Evolutionary conservation across 345 rosid species (phyloP), one percentile per base, ranked within the genome.

Genomic region (Moricandia moricandioides): DNA sequence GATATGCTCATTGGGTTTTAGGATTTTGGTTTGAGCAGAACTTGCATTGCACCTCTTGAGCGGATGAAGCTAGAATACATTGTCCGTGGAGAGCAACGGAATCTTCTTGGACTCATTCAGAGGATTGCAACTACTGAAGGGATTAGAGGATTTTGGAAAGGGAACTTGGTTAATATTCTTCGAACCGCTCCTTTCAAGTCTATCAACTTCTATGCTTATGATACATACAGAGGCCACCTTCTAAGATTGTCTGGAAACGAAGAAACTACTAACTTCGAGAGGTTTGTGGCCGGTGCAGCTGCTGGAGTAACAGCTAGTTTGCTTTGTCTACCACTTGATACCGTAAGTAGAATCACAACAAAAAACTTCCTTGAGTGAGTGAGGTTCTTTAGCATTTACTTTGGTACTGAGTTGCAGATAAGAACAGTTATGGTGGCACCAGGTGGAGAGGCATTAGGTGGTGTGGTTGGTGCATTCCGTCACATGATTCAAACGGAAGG

Each of bases 101-200:
- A 69, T 60, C 85, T 87, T 8, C 21, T 83, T 62, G 87, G 83
- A 47, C 83, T 89, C 3, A 81, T 89, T 40, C 76, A 79, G 78
- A 79, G 73, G 72, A 89, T 86, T 74, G 86, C 95, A 0, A 45
- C 71, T 47, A 85, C 85, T 4, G 91, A 89, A 82, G 90, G 95
- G 26, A 34, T 88, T 60, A 79, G 39, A 83, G 92, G 92, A 0
- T 89, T 88, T 75, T 89, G 95, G 95, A 89, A 84, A 78, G 95
- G 95, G 73, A 89, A 89, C 72, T 71, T 89, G 18, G 82, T 87
- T 62, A 89, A 89, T 77, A 83, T 89, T 70, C 90, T 89, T 31
- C 75, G 91, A 11, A 89, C 92, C 18, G 95, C 95, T 55, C 95
- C 95, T 34, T 87, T 89, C 78, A 89, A 87, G 70, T 89, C 95